Evolutionary conservation across 768 basidiomycete species (phyloP).

Genomic region (Termitomyces bulborhizus): DNA sequence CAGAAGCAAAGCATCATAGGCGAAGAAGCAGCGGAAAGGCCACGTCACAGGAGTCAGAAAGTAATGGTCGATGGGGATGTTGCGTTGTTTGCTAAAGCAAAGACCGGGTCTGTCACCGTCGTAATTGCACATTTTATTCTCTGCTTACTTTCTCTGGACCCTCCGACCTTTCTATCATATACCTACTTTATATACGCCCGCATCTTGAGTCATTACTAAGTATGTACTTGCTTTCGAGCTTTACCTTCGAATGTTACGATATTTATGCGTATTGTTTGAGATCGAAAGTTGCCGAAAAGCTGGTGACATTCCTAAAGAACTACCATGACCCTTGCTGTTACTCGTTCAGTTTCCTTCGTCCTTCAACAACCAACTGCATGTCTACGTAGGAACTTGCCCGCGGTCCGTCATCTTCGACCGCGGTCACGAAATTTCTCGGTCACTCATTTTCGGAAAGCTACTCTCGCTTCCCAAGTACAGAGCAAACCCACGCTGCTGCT

Average conservation of each 20-base stretch:
- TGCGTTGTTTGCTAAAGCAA: slow-evolving; percentile 57
- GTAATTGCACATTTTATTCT: slow-evolving; percentile 1
- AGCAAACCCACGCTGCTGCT: slow-evolving; percentile 43
- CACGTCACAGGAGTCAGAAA: slow-evolving; percentile 35
- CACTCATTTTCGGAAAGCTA: slow-evolving; percentile 21
- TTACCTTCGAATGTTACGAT: slow-evolving; percentile 2
- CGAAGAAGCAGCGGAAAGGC: slow-evolving; percentile 47
- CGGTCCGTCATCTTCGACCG: not conserved
- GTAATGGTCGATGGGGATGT: slow-evolving; percentile 56
- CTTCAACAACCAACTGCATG: slow-evolving; percentile 7
- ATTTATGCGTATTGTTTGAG: not conserved
- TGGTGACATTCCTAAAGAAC: not conserved
- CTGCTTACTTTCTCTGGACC: slow-evolving; percentile 16
- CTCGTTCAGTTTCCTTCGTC: slow-evolving; percentile 9
- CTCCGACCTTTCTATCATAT: slow-evolving; percentile 17
- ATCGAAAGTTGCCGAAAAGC: not conserved
- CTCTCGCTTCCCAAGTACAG: slow-evolving; percentile 35
- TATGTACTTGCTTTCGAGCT: slow-evolving; percentile 13
- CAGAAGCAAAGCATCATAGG: slow-evolving; percentile 40
- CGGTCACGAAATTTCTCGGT: slow-evolving; percentile 16
- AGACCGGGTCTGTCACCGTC: not conserved
- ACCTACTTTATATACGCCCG: slow-evolving; percentile 20
- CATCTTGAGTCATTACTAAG: slow-evolving; percentile 21
- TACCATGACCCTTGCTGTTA: slow-evolving; percentile 10
- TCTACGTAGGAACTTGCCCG: not conserved